phyloP scores from a whole-genome alignment of 1,284 basidiomycete species.

The Sanghuangporus weigelae region DNA sequence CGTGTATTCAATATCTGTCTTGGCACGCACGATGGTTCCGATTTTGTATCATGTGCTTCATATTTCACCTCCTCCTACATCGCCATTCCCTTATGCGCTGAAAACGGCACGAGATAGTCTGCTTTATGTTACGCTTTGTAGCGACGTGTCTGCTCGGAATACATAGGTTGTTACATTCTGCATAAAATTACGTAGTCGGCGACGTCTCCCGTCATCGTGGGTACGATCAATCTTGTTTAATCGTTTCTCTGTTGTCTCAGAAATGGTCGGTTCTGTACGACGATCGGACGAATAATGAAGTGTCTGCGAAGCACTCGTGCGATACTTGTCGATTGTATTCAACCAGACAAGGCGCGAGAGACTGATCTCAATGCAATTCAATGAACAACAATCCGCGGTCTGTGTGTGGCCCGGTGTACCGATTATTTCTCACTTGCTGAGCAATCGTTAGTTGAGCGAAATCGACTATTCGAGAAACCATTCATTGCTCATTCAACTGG shows the following conservation, averaged over 20 bases:
- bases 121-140: not conserved
- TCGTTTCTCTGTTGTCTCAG: too few relatives aligned
- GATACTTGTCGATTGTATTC: not conserved
- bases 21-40: not conserved
- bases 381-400: not conserved
- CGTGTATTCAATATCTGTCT: conserved; percentile 4
- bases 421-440: not conserved
- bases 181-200: too few relatives aligned
- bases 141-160: not conserved
- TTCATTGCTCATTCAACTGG: not conserved
- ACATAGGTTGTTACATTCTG: too few relatives aligned
- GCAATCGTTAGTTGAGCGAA: not conserved
- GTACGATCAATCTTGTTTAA: too few relatives aligned
- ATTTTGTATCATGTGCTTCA: conserved; percentile 6
- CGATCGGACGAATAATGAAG: not conserved
- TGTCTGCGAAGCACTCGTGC: not conserved
- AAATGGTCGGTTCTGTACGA: not conserved
- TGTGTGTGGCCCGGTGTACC: not conserved
- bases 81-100: not conserved
- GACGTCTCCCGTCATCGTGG: too few relatives aligned
- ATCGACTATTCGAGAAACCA: not conserved
- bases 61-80: not conserved
- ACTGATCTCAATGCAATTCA: not conserved
- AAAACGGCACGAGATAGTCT: not conserved
- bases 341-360: not conserved